Conservation (phyloP, 441 rosid genomes). For the Erysimum pusillum region DNA sequence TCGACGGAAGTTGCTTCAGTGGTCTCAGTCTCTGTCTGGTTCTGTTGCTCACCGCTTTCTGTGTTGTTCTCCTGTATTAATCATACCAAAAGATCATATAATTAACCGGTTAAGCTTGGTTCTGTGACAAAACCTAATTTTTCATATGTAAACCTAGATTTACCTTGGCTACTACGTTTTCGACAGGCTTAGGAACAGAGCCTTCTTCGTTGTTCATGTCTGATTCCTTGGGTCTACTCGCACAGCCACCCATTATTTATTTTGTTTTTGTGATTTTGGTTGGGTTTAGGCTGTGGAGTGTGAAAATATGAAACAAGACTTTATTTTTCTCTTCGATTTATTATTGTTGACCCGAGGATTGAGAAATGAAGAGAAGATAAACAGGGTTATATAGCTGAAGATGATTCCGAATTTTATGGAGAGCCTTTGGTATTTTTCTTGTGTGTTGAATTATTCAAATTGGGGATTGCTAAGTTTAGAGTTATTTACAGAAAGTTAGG, state of each 20-base stretch:
- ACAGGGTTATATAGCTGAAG: constrained; percentile 37
- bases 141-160: background rate
- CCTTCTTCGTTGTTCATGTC: constrained; percentile 48
- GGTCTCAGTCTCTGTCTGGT: constrained; percentile 36
- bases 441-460: constrained; percentile 23
- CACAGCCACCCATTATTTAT: constrained; percentile 64
- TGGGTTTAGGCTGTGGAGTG: constrained; percentile 50
- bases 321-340: constrained; percentile 31
- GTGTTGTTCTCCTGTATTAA: constrained; percentile 42
- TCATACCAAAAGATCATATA: constrained; percentile 25
- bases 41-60: constrained; percentile 37
- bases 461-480: constrained; percentile 31
- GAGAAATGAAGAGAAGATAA: constrained; percentile 34
- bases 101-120: background rate
- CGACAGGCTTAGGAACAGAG: constrained; percentile 35
- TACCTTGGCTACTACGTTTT: constrained; percentile 44
- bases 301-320: constrained; percentile 1
- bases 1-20: constrained; percentile 43
- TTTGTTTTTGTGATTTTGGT: constrained; percentile 21
- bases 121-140: background rate
- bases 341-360: constrained; percentile 44
- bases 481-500: constrained; percentile 8
- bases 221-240: constrained; percentile 58
- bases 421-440: constrained; percentile 18
- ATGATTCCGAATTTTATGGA: constrained; percentile 30